Base-by-base conservation (phyloP, 495 filamentous ascomycete species). In the Xylaria curta region DNA sequence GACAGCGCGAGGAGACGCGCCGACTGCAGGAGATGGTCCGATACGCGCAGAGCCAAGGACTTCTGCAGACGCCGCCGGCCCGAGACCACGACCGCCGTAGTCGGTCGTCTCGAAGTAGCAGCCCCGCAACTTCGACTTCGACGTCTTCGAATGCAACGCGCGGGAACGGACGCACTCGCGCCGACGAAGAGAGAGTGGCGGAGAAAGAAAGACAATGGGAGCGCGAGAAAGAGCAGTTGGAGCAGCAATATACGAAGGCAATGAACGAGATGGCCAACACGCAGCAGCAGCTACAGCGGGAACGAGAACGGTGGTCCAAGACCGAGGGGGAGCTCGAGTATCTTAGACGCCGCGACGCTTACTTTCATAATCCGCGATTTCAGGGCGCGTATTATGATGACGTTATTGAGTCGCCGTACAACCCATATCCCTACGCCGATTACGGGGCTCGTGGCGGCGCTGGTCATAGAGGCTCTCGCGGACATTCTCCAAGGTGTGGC, bases 31-130 rank as follows among this genome's bases (percentile, higher is more conserved):
- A 76, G 28, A 70, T 70, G 65, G 72, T 74, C 62, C 72, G 72
- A 46, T 74, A 77, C 19, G 75, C 75, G n/a, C 76, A 71, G 66
- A 73, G 51, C 38, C 75, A 77, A 28, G 62, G 47, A 47, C 68
- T 76, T 31, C 72, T 68, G 65, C 70, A 74, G 56, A 64, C 69
- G 31, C 69, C 69, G 54, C 69, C 69, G 54, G 70, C 59, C 33
- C 68, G 49, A 8, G 42, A 33, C 12, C 53, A 7, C 28, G 26
- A 26, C 36, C 51, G 4, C 33, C 51, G 53, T 24, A 56, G 40
- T 26, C 53, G 54, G 31, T 65, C 74, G 3, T 72, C 76, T 7
- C 44, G 46, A 31, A 73, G 64, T 21, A 70, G 71, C 46, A 71
- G 66, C 46, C 73, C 68, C 10, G 12, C 56, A 28, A 47, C 40